Percentiles rank a stretch among this genome's conserved stretches.
These are phyloP conservation scores for Thelonectria rubi DNA, from an alignment of 2,329 filamentous ascomycete genomes.

Conservation along the genomic window DNA sequence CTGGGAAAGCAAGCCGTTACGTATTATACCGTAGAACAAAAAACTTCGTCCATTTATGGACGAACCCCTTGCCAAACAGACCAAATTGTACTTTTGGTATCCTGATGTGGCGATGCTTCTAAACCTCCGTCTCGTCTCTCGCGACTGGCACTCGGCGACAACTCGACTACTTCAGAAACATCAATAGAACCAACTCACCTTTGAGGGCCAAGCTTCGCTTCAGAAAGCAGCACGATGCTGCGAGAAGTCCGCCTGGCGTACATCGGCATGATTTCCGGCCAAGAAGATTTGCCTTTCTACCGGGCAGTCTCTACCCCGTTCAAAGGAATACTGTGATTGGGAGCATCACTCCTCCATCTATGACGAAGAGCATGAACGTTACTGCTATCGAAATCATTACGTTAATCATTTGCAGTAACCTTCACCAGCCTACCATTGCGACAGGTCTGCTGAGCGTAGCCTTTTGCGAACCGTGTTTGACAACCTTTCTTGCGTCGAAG, in stretches of 20 bases:
- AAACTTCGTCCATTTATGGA: too few relatives aligned
- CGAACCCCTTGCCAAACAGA: too few relatives aligned
- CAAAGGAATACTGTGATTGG: too few relatives aligned
- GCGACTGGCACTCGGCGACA: constrained; percentile 1
- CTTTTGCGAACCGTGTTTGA: background rate
- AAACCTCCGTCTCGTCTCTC: constrained; percentile 3
- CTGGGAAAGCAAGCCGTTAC: too few relatives aligned
- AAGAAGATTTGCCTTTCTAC: too few relatives aligned
- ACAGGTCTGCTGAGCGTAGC: background rate
- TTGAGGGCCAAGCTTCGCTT: background rate
- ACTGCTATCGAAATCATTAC: background rate
- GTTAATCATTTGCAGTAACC: background rate
- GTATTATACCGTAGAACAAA: too few relatives aligned
- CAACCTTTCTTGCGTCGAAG: background rate
- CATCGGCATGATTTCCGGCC: too few relatives aligned
- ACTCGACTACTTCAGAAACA: background rate
- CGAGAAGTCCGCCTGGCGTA: too few relatives aligned
- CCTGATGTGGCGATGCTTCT: background rate
- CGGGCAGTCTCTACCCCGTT: too few relatives aligned
- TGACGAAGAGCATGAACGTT: too few relatives aligned
- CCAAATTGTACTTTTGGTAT: background rate
- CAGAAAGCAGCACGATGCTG: background rate
- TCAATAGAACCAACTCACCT: background rate
- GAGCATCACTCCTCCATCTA: too few relatives aligned
- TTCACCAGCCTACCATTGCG: background rate